Evolutionary conservation across 108 stramenopile genomes (phyloP).

Genomic region (Cyclotella atomus): DNA sequence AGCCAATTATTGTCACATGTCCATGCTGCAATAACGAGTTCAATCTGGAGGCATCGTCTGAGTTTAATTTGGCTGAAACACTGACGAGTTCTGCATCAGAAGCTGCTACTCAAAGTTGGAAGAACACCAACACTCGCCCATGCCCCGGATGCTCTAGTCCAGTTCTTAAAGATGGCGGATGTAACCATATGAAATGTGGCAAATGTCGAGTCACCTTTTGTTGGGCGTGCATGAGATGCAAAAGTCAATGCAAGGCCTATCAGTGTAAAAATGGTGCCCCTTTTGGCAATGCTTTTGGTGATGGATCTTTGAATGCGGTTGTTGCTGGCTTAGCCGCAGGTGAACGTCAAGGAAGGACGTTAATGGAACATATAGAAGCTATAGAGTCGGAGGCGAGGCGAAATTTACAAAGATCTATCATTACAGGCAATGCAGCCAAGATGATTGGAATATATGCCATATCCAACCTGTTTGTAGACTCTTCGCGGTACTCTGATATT

Average conservation of each 20-base stretch:
- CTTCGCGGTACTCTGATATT: background rate
- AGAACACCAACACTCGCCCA: conserved; percentile 37
- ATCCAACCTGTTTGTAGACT: background rate
- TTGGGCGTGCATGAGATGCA: conserved; percentile 71
- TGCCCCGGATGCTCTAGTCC: conserved; percentile 49
- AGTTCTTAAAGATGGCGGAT: conserved; percentile 52
- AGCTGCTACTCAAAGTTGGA: conserved; percentile 58
- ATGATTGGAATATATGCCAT: background rate
- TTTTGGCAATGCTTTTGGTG: conserved; percentile 58
- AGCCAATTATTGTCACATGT: conserved; percentile 63
- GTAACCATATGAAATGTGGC: conserved; percentile 56
- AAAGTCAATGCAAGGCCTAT: conserved; percentile 51
- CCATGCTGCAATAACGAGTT: conserved; percentile 65
- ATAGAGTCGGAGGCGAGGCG: conserved; percentile 17
- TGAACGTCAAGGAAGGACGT: conserved; percentile 27
- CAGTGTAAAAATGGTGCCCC: conserved; percentile 63
- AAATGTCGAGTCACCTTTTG: conserved; percentile 63
- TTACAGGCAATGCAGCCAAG: background rate
- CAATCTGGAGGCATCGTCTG: conserved; percentile 56
- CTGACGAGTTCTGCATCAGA: conserved; percentile 27
- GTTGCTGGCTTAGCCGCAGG: conserved; percentile 11
- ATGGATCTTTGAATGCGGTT: conserved; percentile 21
- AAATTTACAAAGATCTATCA: conserved; percentile 4
- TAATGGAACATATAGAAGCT: conserved; percentile 38
- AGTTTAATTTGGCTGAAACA: conserved; percentile 23